Percentiles rank a stretch among this genome's conserved stretches.
Conservation (phyloP, 1,284 basidiomycete genomes). For the Ganoderma boninense region DNA sequence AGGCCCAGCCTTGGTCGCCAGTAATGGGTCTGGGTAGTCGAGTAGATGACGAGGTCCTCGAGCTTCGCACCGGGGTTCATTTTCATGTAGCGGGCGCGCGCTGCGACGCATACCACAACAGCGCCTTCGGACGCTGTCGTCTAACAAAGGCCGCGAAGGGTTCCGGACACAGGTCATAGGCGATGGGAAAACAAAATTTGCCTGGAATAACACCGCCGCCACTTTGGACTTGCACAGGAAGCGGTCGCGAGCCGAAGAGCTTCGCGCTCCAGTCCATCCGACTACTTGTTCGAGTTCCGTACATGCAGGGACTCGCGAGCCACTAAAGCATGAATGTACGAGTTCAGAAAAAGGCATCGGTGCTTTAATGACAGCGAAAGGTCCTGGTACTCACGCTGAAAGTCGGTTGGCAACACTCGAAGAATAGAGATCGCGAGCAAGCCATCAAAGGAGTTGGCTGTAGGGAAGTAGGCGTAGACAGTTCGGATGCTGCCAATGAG, state of each 20-base stretch:
- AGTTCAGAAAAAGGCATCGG: no score
- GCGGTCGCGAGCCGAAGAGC: slow-evolving; percentile 77
- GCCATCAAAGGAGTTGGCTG: slow-evolving; percentile 85
- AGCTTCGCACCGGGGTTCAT: slow-evolving; percentile 56
- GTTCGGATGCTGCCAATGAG: slow-evolving; percentile 89
- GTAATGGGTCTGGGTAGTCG: slow-evolving; percentile 91
- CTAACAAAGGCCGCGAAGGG: slow-evolving; percentile 46
- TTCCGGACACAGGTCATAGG: neutral
- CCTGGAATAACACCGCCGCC: slow-evolving; percentile 91
- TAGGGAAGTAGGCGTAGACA: slow-evolving; percentile 90
- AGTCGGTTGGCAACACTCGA: slow-evolving; percentile 81
- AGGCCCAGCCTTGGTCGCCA: slow-evolving; percentile 88
- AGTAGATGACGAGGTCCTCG: slow-evolving; percentile 87
- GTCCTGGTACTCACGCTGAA: slow-evolving; percentile 77
- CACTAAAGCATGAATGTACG: slow-evolving; percentile 60
- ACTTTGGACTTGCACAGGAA: slow-evolving; percentile 74
- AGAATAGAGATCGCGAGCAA: slow-evolving; percentile 88
- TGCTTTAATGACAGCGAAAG: no score
- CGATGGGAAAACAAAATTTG: slow-evolving; percentile 40
- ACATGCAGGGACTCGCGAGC: slow-evolving; percentile 87
- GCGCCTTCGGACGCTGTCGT: slow-evolving; percentile 89
- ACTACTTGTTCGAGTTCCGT: slow-evolving; percentile 92
- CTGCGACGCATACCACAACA: slow-evolving; percentile 84
- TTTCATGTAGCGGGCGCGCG: slow-evolving; percentile 66
- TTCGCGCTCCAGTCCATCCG: slow-evolving; percentile 93